Conservation (phyloP, 345 rosid genomes). For the Hibiscus trionum region DNA sequence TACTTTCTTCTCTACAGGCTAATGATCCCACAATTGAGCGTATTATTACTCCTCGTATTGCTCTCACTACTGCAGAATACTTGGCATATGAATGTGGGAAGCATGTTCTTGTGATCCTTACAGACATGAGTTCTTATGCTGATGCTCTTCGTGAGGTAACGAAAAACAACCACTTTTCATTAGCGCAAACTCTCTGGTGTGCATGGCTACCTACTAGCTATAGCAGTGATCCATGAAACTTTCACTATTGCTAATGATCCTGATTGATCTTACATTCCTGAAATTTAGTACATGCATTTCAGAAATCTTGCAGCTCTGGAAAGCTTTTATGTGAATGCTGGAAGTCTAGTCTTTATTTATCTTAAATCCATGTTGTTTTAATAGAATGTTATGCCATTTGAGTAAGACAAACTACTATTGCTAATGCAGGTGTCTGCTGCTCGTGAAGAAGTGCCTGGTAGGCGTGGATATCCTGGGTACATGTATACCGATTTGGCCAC, state of each 20-base stretch:
- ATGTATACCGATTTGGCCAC: constrained; percentile 99
- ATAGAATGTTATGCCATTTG: constrained; percentile 1
- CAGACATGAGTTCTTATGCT: constrained; percentile 97
- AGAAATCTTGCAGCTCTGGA: not conserved
- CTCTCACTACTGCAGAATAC: constrained; percentile 94
- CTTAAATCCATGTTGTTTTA: not conserved
- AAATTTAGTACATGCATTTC: not conserved
- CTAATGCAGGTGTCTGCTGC: constrained; percentile 92
- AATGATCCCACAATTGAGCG: constrained; percentile 98
- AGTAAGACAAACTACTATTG: constrained; percentile 12
- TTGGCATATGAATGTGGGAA: constrained; percentile 97
- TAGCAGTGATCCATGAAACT: not conserved
- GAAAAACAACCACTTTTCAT: not conserved
- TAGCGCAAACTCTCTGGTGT: not conserved
- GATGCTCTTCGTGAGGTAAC: constrained; percentile 98
- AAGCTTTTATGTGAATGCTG: not conserved
- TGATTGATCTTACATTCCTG: not conserved
- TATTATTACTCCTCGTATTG: constrained; percentile 92
- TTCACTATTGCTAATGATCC: not conserved
- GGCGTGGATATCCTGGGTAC: constrained; percentile 99
- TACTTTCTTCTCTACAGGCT: constrained; percentile 42
- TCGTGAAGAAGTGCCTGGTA: constrained; percentile 98
- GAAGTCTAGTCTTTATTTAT: not conserved
- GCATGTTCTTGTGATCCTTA: constrained; percentile 92
- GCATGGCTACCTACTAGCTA: not conserved